Base-by-base conservation (phyloP, 2,329 filamentous ascomycete species). In the Acrodontium crateriforme region DNA sequence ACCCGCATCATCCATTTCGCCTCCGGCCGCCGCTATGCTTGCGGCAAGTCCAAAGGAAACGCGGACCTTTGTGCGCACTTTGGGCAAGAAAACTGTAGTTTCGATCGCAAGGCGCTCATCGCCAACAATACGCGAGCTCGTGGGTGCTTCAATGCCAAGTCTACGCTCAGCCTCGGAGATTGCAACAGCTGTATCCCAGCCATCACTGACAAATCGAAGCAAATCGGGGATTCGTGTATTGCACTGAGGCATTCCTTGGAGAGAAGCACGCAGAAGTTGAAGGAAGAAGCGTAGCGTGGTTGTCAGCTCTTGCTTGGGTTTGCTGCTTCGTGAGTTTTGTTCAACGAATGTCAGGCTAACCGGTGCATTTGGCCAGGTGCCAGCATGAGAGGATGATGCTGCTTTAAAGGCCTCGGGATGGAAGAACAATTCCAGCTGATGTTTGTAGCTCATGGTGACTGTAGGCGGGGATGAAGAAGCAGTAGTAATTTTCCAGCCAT, bases 221-320 rank as follows among this genome's bases (percentile, higher is more conserved):
- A 87, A 59, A 18, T 62, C 58, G 10, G 63, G 60, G 16, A 77
- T 58, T 27, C 60, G 60, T 0, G 69, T 76, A 25, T 62, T 56
- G 31, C 61, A 58, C 47, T 77, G 75, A 9, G 63, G 58, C 22
- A 82, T 53, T 1, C 61, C 67, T 25, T 76, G 71, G 22, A 81
- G 58, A 31, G 76, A 67, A 31, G 79, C 74, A 23, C 74, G 68
- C 32, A 85, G 73, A 42, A 73, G 69, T 44, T 79, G 70, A 6
- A 87, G 56, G 48, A 84, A 81, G 55, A 85, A 85, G 19, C 78
- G 74, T 40, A 73, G 75, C 46, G 78, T 78, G 1, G 67, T 64
- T 2, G 72, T 74, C 28, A 71, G 52, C 5, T 58, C 16, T 69
- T 59, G n/a, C 57, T 54, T 23, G 69, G 62, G 25, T n/a, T n/a